Evolutionary conservation across 345 rosid genomes (phyloP), one percentile per base, ranked within the genome.

Genomic region (Salix suchowensis): DNA sequence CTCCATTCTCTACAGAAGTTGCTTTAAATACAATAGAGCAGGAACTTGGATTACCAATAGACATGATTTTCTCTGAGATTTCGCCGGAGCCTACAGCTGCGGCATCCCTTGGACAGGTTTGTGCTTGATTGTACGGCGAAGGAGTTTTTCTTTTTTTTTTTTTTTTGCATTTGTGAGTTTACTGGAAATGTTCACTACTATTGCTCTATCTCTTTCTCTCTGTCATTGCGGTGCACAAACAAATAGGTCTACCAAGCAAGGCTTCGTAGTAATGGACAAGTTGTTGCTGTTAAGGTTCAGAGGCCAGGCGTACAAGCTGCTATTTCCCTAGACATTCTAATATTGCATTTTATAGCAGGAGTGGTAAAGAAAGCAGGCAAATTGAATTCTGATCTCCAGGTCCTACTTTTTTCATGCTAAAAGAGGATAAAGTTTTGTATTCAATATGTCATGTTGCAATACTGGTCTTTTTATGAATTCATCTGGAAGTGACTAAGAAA

Each of bases 241-340:
- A 46, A 73, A 54, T 80, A 95, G 97, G 97, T 95, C 80, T 95
- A 95, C 84, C 85, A 90, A 88, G 98, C 97, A 73, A 88, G 96
- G 87, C 96, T 92, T 83, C 92, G 85, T 28, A 80, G 71, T 55
- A 86, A 67, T 76, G 90, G 91, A 65, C 73, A 80, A 70, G 81
- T 91, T 85, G 97, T 95, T 78, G 97, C 98, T 73, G 90, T 95
- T 74, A 95, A 95, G 83, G 98, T 95, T 67, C 97, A 95, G 79
- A 84, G 97, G 78, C 97, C 98, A 67, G 97, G 98, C 67, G 98
- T 95, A 71, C 92, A 87, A 77, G 97, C 98, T 84, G 94, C 96
- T 62, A 90, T 95, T 84, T 85, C 97, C 78, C 81, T 95, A 74
- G 98, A 95, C 86, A 91, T 92, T 68, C 81, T 94, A 70, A 95